Percentiles rank a stretch among this genome's conserved stretches.
These are phyloP conservation scores for Stramenopiles sp. DNA, from an alignment of 352 stramenopile genomes.

Conservation along the genomic window DNA sequence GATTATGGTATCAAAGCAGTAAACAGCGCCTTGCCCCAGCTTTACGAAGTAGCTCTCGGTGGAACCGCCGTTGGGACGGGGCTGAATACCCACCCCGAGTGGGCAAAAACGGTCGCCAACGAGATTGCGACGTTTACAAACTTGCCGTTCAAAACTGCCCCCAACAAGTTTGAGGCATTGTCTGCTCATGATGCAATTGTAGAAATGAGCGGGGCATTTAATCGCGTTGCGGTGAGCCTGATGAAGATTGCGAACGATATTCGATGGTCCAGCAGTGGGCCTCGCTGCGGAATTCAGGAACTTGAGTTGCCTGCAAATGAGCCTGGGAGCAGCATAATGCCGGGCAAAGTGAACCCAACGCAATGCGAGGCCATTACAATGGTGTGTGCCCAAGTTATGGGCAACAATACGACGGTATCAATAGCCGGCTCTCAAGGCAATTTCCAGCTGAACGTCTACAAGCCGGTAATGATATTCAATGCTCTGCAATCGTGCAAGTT, in stretches of 20 bases:
- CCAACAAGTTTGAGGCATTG: conserved; percentile 82
- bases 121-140: conserved; percentile 73
- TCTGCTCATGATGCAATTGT: conserved; percentile 35
- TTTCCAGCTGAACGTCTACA: conserved; percentile 95
- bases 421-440: conserved; percentile 76
- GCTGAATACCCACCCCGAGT: conserved; percentile 67
- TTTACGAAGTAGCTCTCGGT: conserved; percentile 76
- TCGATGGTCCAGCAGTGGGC: conserved; percentile 65
- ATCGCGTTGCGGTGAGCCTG: conserved; percentile 58
- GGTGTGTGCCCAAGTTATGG: conserved; percentile 83
- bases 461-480: conserved; percentile 83
- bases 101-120: conserved; percentile 71
- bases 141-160: conserved; percentile 75
- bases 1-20: conserved; percentile 64
- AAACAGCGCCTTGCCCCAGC: conserved; percentile 44
- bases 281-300: conserved; percentile 73
- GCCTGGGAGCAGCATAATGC: conserved; percentile 83
- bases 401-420: conserved; percentile 78
- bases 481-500: conserved; percentile 33
- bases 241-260: conserved; percentile 89
- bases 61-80: conserved; percentile 84
- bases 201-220: conserved; percentile 58
- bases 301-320: conserved; percentile 65
- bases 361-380: conserved; percentile 89
- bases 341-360: conserved; percentile 89